Base-by-base conservation (phyloP, 192 early-diverging fungal species). In the Pilobolus umbonatus region DNA sequence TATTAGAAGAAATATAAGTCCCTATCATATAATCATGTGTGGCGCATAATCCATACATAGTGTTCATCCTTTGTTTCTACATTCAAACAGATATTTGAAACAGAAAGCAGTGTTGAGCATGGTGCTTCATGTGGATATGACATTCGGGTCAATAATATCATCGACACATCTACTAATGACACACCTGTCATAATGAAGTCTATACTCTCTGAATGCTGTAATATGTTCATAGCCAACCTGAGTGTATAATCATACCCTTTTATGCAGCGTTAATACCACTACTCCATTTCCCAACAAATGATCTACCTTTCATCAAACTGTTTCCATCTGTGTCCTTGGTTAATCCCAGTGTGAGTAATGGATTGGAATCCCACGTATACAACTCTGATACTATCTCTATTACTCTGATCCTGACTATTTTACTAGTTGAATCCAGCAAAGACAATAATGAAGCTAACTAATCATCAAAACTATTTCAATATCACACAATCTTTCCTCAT, bases 301-400 rank as follows among this genome's bases (percentile, higher is more conserved):
- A n/a, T n/a, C n/a, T n/a, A n/a, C n/a, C n/a, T n/a, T n/a, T n/a
- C n/a, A n/a, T n/a, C n/a, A n/a, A n/a, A n/a, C n/a, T n/a, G n/a
- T n/a, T n/a, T n/a, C n/a, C n/a, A n/a, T n/a, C 15, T 15, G 39
- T 42, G 4, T 42, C 39, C 14, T 42, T 12, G n/a, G n/a, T n/a
- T 42, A 42, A 42, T 2, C 32, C 52, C 8, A 54, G 34, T 38
- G 52, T 36, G 10, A 14, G 9, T 36, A 78, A 46, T 14, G 76
- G 75, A 35, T 74, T 44, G 0, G 66, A n/a, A 9, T 52, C 60
- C 36, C 68, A 80, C 11, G 72, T 62, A 17, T 78, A 51, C 8
- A 81, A 32, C 4, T 49, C 61, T 11, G 67, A 76, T 6, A 81
- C 40, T 30, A 81, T 68, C 28, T 81, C 79, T 30, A 76, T 42